Evolutionary conservation across 2,329 filamentous ascomycete genomes (phyloP), one percentile per base, ranked within the genome.

Genomic region (Penicillium olsonii): DNA sequence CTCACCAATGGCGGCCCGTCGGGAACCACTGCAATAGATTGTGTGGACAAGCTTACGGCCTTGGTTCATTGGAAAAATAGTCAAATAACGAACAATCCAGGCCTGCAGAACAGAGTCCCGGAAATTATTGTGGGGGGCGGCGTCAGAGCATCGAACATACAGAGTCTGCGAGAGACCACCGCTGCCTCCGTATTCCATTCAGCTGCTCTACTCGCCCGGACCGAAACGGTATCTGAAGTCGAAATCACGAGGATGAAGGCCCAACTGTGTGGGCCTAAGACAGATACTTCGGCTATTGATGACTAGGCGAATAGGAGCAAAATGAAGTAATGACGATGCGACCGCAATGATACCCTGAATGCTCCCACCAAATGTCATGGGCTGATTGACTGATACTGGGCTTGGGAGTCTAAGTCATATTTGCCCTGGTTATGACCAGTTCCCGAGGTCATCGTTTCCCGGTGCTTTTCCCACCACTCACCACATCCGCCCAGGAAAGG

Each of bases 61-160:
- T 22, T 66, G 42, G 10, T 67, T 59, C 24, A 66, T 2, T 35
- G 45, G 33, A 48, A 37, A 15, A n/a, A n/a, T n/a, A 15, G 11
- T 12, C 38, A 42, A 29, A 4, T 34, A 3, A 11, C 27, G 18
- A 31, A n/a, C 5, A n/a, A 12, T 31, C 29, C 12, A n/a, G 14
- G 22, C 5, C 18, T 14, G 3, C 10, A 14, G 17, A 37, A 17
- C 2, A 31, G 7, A n/a, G 22, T 45, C 15, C 39, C 79, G 26
- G 60, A 66, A 1, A 64, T 83, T 19, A 78, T 83, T 49, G 63
- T 76, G 14, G 80, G 79, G 0, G 79, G 79, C 33, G 77, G 78
- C 1, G 70, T 83, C 5, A 68, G 79, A 40, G 66, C 73, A 18
- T 56, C 37, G 5, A 81, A 80, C 63, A 48, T 78, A 26, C 53